Percentiles rank a stretch among this genome's conserved stretches.
phyloP scores from a whole-genome alignment of 2,329 filamentous ascomycete genomes.

The Stemphylium beticola region DNA sequence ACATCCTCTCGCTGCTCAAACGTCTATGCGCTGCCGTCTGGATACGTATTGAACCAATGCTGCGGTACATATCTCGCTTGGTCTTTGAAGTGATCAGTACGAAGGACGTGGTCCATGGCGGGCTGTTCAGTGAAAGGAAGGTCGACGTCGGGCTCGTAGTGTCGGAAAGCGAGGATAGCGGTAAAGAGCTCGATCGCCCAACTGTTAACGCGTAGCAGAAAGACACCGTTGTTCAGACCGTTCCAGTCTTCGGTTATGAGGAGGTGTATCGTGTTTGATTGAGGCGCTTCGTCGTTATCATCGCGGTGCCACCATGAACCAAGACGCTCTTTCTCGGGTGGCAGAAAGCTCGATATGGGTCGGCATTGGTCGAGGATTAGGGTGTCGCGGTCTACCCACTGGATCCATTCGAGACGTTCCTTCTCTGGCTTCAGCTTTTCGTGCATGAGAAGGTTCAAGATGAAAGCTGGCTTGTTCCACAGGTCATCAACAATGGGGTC shows the following conservation, averaged over 20 bases:
- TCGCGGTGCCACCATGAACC: conserved; percentile 22
- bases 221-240: conserved; percentile 54
- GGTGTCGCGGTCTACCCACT: conserved; percentile 55
- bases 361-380: conserved; percentile 53
- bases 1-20: conserved; percentile 36
- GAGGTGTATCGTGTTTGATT: conserved; percentile 35
- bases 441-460: conserved; percentile 48
- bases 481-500: conserved; percentile 51
- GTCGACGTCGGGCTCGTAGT: conserved; percentile 46
- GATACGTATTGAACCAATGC: conserved; percentile 54
- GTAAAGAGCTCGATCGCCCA: conserved; percentile 51
- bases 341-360: conserved; percentile 50
- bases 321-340: conserved; percentile 26
- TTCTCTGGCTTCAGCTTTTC: conserved; percentile 46
- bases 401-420: conserved; percentile 52
- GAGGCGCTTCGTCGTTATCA: neutral
- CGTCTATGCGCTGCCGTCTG: conserved; percentile 33
- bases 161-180: conserved; percentile 48
- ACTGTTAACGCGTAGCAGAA: conserved; percentile 48
- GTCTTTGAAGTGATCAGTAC: conserved; percentile 40
- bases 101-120: conserved; percentile 50
- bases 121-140: conserved; percentile 51
- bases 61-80: conserved; percentile 49
- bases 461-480: conserved; percentile 56
- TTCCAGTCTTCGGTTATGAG: conserved; percentile 50